A percentile compares a stretch with the other conserved stretches of the same genome.
Evolutionary conservation across 2,329 filamentous ascomycete genomes (phyloP).

Genomic region (Aspergillus luchuensis): DNA sequence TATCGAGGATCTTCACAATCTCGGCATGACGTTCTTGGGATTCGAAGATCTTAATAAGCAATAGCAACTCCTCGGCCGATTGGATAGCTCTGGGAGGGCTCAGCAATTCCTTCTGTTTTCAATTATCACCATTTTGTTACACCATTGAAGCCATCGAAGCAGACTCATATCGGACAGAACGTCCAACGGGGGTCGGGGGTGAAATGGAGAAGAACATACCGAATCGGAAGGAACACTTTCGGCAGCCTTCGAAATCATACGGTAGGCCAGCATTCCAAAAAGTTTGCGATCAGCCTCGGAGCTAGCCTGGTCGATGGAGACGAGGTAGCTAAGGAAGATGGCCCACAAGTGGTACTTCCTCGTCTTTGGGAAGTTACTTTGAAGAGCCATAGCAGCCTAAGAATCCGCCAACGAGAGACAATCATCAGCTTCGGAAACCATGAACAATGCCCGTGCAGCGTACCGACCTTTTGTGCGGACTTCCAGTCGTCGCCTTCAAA

Average conservation of each 20-base stretch:
- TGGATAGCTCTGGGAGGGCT: conserved; percentile 49
- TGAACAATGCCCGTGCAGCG: background rate
- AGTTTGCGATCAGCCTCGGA: conserved; percentile 48
- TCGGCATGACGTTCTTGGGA: conserved; percentile 44
- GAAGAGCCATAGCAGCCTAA: conserved; percentile 53
- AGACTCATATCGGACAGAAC: no score
- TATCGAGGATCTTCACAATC: conserved; percentile 46
- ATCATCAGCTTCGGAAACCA: conserved; percentile 3
- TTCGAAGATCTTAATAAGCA: conserved; percentile 49
- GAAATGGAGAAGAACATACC: conserved; percentile 34
- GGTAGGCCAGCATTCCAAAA: conserved; percentile 54
- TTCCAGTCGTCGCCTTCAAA: conserved; percentile 48
- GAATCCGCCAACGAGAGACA: conserved; percentile 9
- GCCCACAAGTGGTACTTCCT: conserved; percentile 54
- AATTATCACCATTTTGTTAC: conserved; percentile 24
- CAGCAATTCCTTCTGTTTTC: conserved; percentile 42
- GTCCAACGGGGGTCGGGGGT: background rate
- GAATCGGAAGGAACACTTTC: conserved; percentile 46
- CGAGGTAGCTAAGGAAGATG: conserved; percentile 49
- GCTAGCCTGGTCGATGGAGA: conserved; percentile 38
- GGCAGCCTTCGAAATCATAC: conserved; percentile 52
- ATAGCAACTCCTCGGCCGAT: conserved; percentile 48
- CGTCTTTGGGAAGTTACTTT: conserved; percentile 52
- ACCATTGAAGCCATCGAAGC: conserved; percentile 1
- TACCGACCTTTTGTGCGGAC: conserved; percentile 52